Evolutionary conservation across 257 asterid genomes (phyloP).

Genomic region (Solanum pinnatisectum): DNA sequence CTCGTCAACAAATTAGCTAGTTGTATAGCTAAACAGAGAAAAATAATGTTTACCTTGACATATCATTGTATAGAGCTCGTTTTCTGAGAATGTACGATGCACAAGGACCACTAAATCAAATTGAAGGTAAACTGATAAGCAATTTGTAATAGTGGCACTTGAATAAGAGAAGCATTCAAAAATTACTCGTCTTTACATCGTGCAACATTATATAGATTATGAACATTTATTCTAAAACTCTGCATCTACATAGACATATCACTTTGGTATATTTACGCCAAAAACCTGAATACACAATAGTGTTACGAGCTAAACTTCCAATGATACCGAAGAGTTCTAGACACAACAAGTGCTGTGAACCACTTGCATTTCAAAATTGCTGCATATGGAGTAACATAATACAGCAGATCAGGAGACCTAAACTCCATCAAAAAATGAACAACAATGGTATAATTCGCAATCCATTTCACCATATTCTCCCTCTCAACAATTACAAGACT

Average conservation of each 20-base stretch:
- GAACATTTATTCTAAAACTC: not conserved
- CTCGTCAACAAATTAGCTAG: not conserved
- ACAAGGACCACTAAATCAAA: slow-evolving; percentile 27
- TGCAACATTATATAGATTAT: not conserved
- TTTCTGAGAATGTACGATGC: slow-evolving; percentile 30
- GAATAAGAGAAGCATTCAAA: not conserved
- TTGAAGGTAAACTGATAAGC: not conserved
- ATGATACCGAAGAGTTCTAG: too few species aligned
- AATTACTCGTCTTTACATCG: not conserved
- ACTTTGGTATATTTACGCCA: not conserved
- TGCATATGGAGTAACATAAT: too few species aligned
- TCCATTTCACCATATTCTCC: too few species aligned
- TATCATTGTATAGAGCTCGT: slow-evolving; percentile 33
- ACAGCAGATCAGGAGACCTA: too few species aligned
- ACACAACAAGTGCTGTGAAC: too few species aligned
- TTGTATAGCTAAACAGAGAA: not conserved
- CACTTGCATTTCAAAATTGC: too few species aligned
- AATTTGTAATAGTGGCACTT: not conserved
- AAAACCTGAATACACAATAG: not conserved
- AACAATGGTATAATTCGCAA: too few species aligned
- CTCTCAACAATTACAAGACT: too few species aligned
- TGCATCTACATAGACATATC: not conserved
- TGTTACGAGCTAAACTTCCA: not conserved
- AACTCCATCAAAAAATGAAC: too few species aligned
- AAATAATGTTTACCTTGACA: slow-evolving; percentile 21